These are phyloP conservation scores for Seminavis robusta DNA, from an alignment of 108 stramenopile species.

Conservation along the genomic window DNA sequence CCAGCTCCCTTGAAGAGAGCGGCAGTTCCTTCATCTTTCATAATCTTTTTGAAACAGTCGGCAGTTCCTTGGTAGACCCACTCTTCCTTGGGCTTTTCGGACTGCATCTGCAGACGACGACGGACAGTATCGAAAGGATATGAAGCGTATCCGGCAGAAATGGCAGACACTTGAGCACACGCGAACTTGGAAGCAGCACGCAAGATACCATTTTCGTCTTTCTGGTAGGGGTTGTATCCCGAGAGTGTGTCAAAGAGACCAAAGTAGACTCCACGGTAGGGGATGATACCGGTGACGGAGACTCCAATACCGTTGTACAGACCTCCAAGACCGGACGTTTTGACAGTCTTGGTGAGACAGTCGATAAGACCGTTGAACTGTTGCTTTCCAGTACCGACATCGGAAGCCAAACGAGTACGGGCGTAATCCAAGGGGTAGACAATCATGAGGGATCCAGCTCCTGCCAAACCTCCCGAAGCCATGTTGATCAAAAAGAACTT, in stretches of 20 bases:
- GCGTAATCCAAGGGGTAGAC: slow-evolving; percentile 99
- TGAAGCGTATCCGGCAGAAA: slow-evolving; percentile 93
- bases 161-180: slow-evolving; percentile 95
- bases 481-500: slow-evolving; percentile 98
- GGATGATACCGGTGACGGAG: slow-evolving; percentile 94
- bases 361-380: slow-evolving; percentile 97
- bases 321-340: slow-evolving; percentile 75
- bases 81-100: slow-evolving; percentile 93
- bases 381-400: slow-evolving; percentile 91
- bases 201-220: slow-evolving; percentile 74
- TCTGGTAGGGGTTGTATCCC: slow-evolving; percentile 97
- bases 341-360: slow-evolving; percentile 94
- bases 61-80: slow-evolving; percentile 95
- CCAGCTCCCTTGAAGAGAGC: slow-evolving; percentile 99
- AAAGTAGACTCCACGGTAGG: slow-evolving; percentile 99
- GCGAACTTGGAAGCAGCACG: slow-evolving; percentile 94
- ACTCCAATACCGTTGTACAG: slow-evolving; percentile 99
- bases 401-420: slow-evolving; percentile 98
- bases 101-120: slow-evolving; percentile 99
- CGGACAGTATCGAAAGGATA: slow-evolving; percentile 99
- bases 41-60: slow-evolving; percentile 96
- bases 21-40: slow-evolving; percentile 87
- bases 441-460: slow-evolving; percentile 94
- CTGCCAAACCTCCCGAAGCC: slow-evolving; percentile 96
- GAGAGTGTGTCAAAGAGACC: slow-evolving; percentile 97